Conservation (phyloP, 2,329 filamentous ascomycete species). For the Stemphylium beticola region DNA sequence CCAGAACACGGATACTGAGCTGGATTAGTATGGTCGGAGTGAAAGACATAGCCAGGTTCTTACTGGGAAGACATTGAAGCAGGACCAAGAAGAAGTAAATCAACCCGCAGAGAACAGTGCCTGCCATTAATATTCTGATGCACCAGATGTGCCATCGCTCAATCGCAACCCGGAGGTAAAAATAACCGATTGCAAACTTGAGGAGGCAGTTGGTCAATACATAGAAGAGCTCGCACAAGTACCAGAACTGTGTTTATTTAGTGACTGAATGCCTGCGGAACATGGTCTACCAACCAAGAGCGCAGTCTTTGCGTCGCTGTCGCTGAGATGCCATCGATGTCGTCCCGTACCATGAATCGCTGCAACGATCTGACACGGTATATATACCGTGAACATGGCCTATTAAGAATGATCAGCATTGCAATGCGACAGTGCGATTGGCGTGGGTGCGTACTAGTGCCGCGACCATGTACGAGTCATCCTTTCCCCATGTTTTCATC, state of each 20-base stretch:
- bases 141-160: constrained; percentile 54
- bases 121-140: constrained; percentile 56
- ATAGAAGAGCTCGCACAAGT: constrained; percentile 64
- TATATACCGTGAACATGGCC: constrained; percentile 50
- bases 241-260: constrained; percentile 55
- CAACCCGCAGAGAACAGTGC: constrained; percentile 54
- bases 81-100: constrained; percentile 59
- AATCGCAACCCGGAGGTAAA: constrained; percentile 60
- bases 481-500: constrained; percentile 48
- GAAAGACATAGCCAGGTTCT: background rate
- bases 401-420: constrained; percentile 14
- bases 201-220: constrained; percentile 56
- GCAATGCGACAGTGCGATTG: too few relatives aligned
- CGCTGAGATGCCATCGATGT: constrained; percentile 44
- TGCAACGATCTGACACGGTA: constrained; percentile 49
- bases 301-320: constrained; percentile 36
- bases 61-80: constrained; percentile 59
- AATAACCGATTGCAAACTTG: constrained; percentile 61
- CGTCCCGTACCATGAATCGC: constrained; percentile 50
- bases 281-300: constrained; percentile 28
- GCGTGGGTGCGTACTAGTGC: constrained; percentile 35
- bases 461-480: constrained; percentile 51
- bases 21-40: constrained; percentile 2
- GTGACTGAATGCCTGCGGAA: background rate
- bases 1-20: constrained; percentile 58